Conservation (phyloP, 2,329 filamentous ascomycete genomes). For the Cladosporium sp. region DNA sequence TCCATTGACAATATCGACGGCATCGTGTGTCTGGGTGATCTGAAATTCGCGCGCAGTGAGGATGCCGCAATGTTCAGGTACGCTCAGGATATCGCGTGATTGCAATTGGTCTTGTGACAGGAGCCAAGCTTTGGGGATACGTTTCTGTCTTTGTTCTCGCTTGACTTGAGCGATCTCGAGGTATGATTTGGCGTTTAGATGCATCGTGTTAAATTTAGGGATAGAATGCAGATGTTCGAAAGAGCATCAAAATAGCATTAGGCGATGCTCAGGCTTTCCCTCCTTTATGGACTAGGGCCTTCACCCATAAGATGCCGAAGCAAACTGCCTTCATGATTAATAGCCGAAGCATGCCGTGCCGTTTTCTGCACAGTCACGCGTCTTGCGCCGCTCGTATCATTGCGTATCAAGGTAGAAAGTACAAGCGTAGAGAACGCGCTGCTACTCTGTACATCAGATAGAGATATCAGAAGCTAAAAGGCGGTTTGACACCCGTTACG, state of each 20-base stretch:
- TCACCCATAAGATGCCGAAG: neutral
- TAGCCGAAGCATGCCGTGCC: neutral
- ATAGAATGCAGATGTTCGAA: neutral
- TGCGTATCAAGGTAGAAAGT: neutral
- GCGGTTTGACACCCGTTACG: neutral
- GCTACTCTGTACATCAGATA: neutral
- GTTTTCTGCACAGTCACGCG: neutral
- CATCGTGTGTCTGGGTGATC: constrained; percentile 56
- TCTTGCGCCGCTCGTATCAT: neutral
- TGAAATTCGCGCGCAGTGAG: constrained; percentile 50
- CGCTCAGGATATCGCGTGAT: constrained; percentile 41
- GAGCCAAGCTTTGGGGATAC: constrained; percentile 22
- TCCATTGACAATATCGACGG: constrained; percentile 38
- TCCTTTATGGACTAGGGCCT: neutral
- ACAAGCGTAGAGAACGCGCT: neutral
- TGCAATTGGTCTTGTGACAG: constrained; percentile 10
- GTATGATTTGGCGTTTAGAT: neutral
- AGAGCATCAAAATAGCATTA: neutral
- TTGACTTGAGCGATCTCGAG: constrained; percentile 20
- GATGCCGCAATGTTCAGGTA: constrained; percentile 52
- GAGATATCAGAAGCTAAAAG: neutral
- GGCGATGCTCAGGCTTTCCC: neutral
- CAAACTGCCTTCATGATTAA: neutral
- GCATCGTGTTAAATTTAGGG: neutral
- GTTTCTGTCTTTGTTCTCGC: constrained; percentile 20